Conservation (phyloP, 345 rosid species). For the Eucalyptus tenuipes region DNA sequence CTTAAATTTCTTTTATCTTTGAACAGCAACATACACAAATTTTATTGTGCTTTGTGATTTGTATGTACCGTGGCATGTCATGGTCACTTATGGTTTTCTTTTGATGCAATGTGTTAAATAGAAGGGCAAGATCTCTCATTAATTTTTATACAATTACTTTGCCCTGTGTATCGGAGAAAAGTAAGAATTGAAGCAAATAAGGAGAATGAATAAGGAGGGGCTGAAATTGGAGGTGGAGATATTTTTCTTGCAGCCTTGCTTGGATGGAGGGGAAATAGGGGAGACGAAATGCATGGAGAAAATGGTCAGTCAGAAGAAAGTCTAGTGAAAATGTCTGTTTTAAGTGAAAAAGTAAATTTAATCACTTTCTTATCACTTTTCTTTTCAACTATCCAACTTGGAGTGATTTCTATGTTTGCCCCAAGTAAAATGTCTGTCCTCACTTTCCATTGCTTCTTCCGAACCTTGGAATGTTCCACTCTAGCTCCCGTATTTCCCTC, state of each 20-base stretch:
- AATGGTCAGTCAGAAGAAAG: background rate
- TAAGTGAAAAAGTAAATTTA: background rate
- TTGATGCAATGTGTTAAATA: background rate
- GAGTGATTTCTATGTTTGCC: background rate
- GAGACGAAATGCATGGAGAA: background rate
- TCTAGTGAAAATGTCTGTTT: background rate
- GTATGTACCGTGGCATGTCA: background rate
- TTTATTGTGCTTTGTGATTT: background rate
- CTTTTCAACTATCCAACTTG: background rate
- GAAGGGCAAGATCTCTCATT: background rate
- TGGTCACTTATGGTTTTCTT: background rate
- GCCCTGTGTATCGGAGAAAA: background rate
- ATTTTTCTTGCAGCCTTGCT: background rate
- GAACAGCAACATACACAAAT: background rate
- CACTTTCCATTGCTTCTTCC: background rate
- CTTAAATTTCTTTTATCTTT: background rate
- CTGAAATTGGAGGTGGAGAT: background rate
- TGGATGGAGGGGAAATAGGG: background rate
- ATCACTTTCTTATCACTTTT: background rate
- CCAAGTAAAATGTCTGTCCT: background rate
- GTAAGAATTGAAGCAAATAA: background rate
- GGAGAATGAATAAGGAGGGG: background rate
- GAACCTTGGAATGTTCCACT: background rate
- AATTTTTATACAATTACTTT: background rate
- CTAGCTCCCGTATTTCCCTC: background rate